Base-by-base conservation (phyloP, 2,329 filamentous ascomycete genomes). In the Xylogone sp. region DNA sequence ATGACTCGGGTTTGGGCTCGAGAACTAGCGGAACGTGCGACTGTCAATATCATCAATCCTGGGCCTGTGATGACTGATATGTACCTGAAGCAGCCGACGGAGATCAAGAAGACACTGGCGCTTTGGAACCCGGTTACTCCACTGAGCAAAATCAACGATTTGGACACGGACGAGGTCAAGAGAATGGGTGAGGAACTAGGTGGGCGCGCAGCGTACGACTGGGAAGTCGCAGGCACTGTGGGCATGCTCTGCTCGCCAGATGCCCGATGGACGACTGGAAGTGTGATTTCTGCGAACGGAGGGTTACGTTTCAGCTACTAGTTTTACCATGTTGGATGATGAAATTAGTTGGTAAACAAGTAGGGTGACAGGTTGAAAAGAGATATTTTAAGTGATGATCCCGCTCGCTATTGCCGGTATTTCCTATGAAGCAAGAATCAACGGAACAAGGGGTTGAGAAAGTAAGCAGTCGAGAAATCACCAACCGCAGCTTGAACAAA, bases 241-340 rank as follows among this genome's bases (percentile, higher is more conserved):
- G 86, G 78, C 8, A 89, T 90, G 84, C 69, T 90, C 19, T 89
- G 86, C 65, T 76, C 78, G 4, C 75, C 76, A 9, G 88, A 92
- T 63, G 77, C 80, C 3, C 79, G 74, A 3, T 91, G 87, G 86
- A 84, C 81, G 60, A 92, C 88, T 0, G 88, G 88, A 2, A 86
- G 84, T 68, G 84, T 90, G 24, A 79, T 92, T 2, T 87, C 83
- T 68, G 87, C 87, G 3, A 92, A 92, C 62, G 88, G 88, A 1
- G 88, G 88, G 7, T 84, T 90, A 80, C 77, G 75, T 53, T 80
- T 83, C 42, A 43, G 49, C 21, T 46, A 46, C 19, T 27, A 27
- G 10, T 27, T n/a, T n/a, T n/a, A n/a, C n/a, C n/a, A n/a, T n/a
- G n/a, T n/a, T n/a, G n/a, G n/a, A n/a, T n/a, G n/a, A n/a, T n/a